phyloP scores from a whole-genome alignment of 768 basidiomycete genomes.

The Boletus sp. region DNA sequence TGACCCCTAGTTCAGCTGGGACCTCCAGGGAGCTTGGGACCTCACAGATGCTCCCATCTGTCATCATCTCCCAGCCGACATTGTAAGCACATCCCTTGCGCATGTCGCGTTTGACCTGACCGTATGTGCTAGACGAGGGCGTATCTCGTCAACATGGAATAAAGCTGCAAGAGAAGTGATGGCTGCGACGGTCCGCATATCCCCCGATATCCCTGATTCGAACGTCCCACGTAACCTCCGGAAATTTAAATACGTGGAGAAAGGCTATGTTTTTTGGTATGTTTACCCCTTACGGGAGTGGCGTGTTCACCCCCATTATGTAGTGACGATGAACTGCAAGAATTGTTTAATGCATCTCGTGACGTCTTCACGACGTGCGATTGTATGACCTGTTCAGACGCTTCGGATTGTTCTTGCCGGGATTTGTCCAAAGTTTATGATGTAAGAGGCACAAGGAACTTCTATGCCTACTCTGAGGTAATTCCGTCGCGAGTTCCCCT shows the following conservation, averaged over 20 bases:
- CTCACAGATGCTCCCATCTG: slow-evolving; percentile 10
- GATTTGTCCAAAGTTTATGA: slow-evolving; percentile 39
- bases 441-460: slow-evolving; percentile 17
- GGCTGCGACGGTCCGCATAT: slow-evolving; percentile 35
- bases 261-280: slow-evolving; percentile 47
- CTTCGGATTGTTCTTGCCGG: slow-evolving; percentile 48
- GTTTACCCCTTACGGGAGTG: neutral
- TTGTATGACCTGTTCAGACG: slow-evolving; percentile 37
- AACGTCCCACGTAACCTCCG: slow-evolving; percentile 41
- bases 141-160: slow-evolving; percentile 32
- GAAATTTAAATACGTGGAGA: slow-evolving; percentile 52
- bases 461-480: slow-evolving; percentile 46
- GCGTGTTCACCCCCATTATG: slow-evolving; percentile 3
- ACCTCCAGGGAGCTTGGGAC: slow-evolving; percentile 6
- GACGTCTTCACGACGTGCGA: slow-evolving; percentile 44
- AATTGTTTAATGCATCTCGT: slow-evolving; percentile 22
- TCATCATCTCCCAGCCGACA: slow-evolving; percentile 19
- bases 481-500: neutral
- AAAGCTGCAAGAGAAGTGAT: slow-evolving; percentile 20
- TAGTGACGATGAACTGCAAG: slow-evolving; percentile 19
- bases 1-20: slow-evolving; percentile 13
- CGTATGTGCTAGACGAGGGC: slow-evolving; percentile 18
- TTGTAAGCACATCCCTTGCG: slow-evolving; percentile 12
- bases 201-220: slow-evolving; percentile 32
- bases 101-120: neutral